Conservation (phyloP, 1,284 basidiomycete genomes). For the Cutaneotrichosporon mucoides region DNA sequence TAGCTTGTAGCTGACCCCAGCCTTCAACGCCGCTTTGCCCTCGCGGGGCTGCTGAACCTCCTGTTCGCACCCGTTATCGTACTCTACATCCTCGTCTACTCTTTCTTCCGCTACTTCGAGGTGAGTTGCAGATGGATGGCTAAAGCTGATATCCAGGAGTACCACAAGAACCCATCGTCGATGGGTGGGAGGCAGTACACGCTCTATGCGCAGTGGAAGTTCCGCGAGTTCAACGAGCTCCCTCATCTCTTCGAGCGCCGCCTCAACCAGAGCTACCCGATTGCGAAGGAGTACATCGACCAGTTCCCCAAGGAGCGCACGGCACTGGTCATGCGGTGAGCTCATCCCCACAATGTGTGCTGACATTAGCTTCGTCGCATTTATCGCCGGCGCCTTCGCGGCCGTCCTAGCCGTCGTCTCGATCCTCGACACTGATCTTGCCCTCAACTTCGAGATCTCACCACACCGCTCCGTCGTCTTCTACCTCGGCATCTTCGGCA, state of each 20-base stretch:
- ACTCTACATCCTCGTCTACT: conserved; percentile 93
- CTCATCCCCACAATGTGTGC: not conserved
- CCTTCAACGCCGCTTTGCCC: conserved; percentile 77
- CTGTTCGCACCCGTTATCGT: conserved; percentile 96
- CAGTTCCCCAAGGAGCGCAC: conserved; percentile 96
- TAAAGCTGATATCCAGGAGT: conserved; percentile 63
- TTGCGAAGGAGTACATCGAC: conserved; percentile 90
- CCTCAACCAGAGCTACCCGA: conserved; percentile 79
- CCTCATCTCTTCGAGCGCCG: conserved; percentile 86
- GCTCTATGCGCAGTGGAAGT: conserved; percentile 94
- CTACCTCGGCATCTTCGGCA: conserved; percentile 83
- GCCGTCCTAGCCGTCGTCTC: conserved; percentile 89
- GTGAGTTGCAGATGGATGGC: conserved; percentile 51
- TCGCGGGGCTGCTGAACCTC: conserved; percentile 93
- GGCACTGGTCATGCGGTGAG: conserved; percentile 79
- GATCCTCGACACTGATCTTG: conserved; percentile 84
- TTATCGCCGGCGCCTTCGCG: conserved; percentile 92
- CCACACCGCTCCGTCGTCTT: conserved; percentile 88
- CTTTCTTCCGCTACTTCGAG: conserved; percentile 99
- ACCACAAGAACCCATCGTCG: conserved; percentile 94
- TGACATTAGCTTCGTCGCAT: conserved; percentile 75
- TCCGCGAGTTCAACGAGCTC: conserved; percentile 97
- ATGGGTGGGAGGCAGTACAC: conserved; percentile 91
- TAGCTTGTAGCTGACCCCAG: conserved; percentile 50
- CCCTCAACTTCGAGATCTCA: conserved; percentile 91